phyloP scores from a whole-genome alignment of 441 rosid species.

The Jatropha podagrica region DNA sequence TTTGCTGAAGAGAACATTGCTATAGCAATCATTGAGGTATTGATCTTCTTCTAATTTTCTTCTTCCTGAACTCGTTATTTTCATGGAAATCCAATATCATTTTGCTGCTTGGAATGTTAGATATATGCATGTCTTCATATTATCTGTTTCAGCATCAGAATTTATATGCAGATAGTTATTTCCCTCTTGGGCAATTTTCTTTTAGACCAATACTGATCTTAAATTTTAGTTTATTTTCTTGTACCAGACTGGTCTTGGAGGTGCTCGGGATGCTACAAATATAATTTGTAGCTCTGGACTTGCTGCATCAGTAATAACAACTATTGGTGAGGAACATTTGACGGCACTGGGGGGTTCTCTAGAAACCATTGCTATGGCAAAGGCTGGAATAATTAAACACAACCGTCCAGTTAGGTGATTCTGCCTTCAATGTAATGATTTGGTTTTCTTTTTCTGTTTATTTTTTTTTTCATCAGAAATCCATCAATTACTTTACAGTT shows the following conservation, averaged over 20 bases:
- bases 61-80: neutral
- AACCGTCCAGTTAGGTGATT: conserved; percentile 83
- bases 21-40: conserved; percentile 80
- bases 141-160: neutral
- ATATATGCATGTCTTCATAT: neutral
- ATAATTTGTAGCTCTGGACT: conserved; percentile 58
- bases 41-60: conserved; percentile 8
- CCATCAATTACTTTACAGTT: neutral
- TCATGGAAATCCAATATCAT: neutral
- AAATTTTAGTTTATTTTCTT: conserved; percentile 8
- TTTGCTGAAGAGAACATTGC: conserved; percentile 70
- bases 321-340: conserved; percentile 78
- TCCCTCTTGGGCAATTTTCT: neutral
- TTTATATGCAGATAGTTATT: neutral
- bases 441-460: neutral
- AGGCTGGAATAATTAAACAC: conserved; percentile 78
- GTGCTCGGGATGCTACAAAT: conserved; percentile 93
- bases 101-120: conserved; percentile 12
- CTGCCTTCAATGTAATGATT: conserved; percentile 21
- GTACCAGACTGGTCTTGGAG: conserved; percentile 81
- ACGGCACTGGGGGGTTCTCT: conserved; percentile 88
- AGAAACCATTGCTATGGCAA: conserved; percentile 81
- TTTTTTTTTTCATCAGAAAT: neutral
- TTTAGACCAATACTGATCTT: neutral
- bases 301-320: conserved; percentile 71